Conservation (phyloP, 768 basidiomycete genomes). For the Harrya chromipes region DNA sequence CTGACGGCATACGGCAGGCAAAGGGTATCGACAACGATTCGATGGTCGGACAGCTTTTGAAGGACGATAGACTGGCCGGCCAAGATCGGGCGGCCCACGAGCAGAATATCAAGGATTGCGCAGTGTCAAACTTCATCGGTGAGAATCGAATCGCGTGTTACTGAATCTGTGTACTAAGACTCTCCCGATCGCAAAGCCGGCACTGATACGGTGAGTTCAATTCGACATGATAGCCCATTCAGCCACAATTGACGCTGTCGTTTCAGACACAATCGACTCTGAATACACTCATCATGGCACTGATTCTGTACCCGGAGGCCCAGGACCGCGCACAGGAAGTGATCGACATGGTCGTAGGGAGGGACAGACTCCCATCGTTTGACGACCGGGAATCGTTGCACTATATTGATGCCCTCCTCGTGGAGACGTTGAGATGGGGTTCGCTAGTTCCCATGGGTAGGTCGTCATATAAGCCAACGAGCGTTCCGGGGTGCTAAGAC, state of each 20-base stretch:
- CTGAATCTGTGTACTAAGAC: too few relatives aligned
- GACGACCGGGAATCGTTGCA: constrained; percentile 16
- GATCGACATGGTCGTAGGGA: constrained; percentile 19
- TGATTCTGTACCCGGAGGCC: constrained; percentile 22
- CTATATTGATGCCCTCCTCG: constrained; percentile 23
- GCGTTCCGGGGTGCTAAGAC: neutral
- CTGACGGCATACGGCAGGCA: constrained; percentile 9
- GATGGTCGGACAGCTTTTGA: constrained; percentile 20
- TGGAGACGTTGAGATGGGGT: constrained; percentile 23
- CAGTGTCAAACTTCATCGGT: constrained; percentile 23
- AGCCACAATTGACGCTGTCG: neutral
- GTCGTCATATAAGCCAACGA: neutral
- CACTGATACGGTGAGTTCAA: constrained; percentile 11
- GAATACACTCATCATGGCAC: constrained; percentile 15
- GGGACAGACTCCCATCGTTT: constrained; percentile 14
- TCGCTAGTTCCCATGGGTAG: constrained; percentile 20
- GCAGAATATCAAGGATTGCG: constrained; percentile 16
- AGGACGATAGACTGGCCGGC: neutral
- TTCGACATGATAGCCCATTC: neutral
- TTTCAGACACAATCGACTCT: constrained; percentile 16
- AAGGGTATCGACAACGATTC: constrained; percentile 20
- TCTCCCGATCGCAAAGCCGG: constrained; percentile 9
- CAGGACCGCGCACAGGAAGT: constrained; percentile 20
- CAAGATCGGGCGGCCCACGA: constrained; percentile 11
- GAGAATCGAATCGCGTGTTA: neutral